Conservation (phyloP, 2,329 filamentous ascomycete species). For the Fusarium sulawesiense region DNA sequence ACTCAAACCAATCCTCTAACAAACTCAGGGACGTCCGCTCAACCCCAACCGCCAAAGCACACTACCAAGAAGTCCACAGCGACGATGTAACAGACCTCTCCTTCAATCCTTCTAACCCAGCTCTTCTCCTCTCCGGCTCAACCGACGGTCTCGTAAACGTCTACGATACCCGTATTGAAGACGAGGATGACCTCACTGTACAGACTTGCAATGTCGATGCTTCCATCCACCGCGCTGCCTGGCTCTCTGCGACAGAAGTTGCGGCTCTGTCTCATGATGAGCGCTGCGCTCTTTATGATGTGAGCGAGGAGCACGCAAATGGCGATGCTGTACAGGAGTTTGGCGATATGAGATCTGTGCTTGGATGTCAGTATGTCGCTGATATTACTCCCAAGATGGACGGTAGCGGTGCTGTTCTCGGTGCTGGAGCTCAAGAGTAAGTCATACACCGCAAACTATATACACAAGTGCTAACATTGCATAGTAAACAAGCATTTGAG, state of each 20-base stretch:
- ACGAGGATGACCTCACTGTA: slow-evolving; percentile 81
- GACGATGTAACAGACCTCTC: slow-evolving; percentile 71
- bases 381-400: slow-evolving; percentile 72
- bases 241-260: slow-evolving; percentile 72
- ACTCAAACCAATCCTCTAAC: not conserved
- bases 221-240: slow-evolving; percentile 80
- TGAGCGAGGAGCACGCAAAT: slow-evolving; percentile 71
- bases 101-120: slow-evolving; percentile 70
- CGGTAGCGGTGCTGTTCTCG: slow-evolving; percentile 69
- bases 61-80: slow-evolving; percentile 74
- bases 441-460: slow-evolving; percentile 50
- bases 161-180: slow-evolving; percentile 75
- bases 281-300: slow-evolving; percentile 77
- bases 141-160: slow-evolving; percentile 84
- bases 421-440: slow-evolving; percentile 75
- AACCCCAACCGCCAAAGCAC: slow-evolving; percentile 58
- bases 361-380: slow-evolving; percentile 80
- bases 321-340: slow-evolving; percentile 68
- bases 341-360: slow-evolving; percentile 74
- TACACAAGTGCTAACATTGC: slow-evolving; percentile 24
- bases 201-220: slow-evolving; percentile 83
- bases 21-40: slow-evolving; percentile 67
- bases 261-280: slow-evolving; percentile 84
- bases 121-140: slow-evolving; percentile 77
- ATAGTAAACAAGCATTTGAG: slow-evolving; percentile 67